These are phyloP conservation scores for Pleurotus eryngii DNA, from an alignment of 768 basidiomycete genomes.

Conservation along the genomic window DNA sequence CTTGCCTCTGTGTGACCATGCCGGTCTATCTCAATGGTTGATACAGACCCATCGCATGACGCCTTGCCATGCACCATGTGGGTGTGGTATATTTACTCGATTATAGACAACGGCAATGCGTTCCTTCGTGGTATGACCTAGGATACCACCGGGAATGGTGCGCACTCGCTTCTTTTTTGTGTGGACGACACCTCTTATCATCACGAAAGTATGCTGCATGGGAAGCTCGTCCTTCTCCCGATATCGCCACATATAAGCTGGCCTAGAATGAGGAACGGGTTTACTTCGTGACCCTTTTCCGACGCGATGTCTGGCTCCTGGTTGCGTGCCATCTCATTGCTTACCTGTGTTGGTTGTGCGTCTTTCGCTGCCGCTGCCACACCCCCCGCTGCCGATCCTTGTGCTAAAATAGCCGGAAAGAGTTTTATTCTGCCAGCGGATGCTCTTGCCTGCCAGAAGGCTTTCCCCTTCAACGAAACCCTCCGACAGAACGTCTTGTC, in stretches of 20 bases:
- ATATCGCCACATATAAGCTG: background rate
- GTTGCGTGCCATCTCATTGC: constrained; percentile 1
- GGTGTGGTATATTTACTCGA: background rate
- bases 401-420: constrained; percentile 36
- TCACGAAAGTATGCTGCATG: background rate
- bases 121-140: background rate
- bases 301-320: constrained; percentile 5
- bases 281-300: background rate
- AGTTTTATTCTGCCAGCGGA: constrained; percentile 47
- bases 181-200: background rate
- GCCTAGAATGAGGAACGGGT: background rate
- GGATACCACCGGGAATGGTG: background rate
- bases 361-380: constrained; percentile 15
- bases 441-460: constrained; percentile 55
- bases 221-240: background rate
- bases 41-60: background rate
- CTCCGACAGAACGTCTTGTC: constrained; percentile 50
- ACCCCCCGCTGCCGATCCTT: constrained; percentile 30
- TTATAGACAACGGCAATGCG: background rate
- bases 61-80: constrained; percentile 1
- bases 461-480: constrained; percentile 57
- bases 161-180: background rate
- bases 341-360: background rate
- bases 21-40: background rate
- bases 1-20: background rate